These are phyloP conservation scores for Trichoderma gracile DNA, from an alignment of 2,329 filamentous ascomycete genomes.

Conservation along the genomic window DNA sequence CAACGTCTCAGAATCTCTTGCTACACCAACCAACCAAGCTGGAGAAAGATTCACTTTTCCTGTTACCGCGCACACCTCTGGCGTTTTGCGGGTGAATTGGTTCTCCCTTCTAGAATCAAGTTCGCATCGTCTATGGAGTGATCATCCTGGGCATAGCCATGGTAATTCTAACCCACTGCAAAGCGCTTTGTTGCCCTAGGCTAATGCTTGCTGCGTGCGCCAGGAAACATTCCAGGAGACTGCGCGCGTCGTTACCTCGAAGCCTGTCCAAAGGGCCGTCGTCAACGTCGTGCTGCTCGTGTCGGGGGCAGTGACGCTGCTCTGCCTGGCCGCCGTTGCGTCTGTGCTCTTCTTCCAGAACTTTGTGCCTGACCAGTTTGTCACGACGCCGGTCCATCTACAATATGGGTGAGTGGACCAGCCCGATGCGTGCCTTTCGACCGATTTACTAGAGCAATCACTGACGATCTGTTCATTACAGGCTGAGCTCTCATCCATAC, in stretches of 20 bases:
- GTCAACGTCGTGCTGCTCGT: constrained; percentile 50
- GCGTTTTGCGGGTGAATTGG: not conserved
- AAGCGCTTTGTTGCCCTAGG: not conserved
- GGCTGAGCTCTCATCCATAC: constrained; percentile 54
- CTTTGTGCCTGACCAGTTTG: constrained; percentile 57
- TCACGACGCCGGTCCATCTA: constrained; percentile 54
- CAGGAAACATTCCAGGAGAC: constrained; percentile 43
- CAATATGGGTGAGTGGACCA: constrained; percentile 56
- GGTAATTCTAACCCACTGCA: not conserved
- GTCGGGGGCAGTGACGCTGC: constrained; percentile 46
- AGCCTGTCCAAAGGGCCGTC: constrained; percentile 51
- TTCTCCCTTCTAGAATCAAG: not conserved
- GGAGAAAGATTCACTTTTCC: not conserved
- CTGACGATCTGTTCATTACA: constrained; percentile 29
- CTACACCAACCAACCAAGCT: not conserved
- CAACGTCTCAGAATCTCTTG: not conserved
- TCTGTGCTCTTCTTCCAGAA: constrained; percentile 58
- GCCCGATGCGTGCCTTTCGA: not conserved
- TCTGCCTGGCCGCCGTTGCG: constrained; percentile 50
- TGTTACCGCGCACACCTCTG: not conserved
- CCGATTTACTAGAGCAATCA: too few species aligned
- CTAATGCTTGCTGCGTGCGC: not conserved
- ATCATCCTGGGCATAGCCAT: not conserved
- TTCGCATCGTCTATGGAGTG: not conserved
- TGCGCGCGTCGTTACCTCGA: constrained; percentile 49